Base-by-base conservation (phyloP, 179 eudicot genomes). In the Heliamphora pulchella region DNA sequence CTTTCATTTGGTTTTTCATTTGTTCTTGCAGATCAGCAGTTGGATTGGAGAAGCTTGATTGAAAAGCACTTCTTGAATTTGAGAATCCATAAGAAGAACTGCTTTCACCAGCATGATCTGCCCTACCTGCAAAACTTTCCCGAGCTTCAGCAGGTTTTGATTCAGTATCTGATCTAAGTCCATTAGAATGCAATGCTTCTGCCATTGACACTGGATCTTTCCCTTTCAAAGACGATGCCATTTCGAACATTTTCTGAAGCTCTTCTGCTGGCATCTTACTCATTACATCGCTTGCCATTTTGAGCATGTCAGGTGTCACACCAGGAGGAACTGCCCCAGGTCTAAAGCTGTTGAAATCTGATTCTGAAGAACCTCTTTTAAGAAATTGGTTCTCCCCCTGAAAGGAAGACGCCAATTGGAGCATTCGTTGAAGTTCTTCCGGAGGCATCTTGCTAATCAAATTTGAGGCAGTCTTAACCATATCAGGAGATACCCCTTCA, bases 1-100 rank as follows among this genome's bases (percentile, higher is more conserved):
- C 96, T 66, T 92, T 92, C 99, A 96, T 87, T 84, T 92, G 99
- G 80, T 89, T 91, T 86, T 92, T 90, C 94, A 96, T 91, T 84
- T 94, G 97, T 79, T 93, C 94, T 85, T 94, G 98, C 84, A 93
- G 78, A 86, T 92, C 95, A 82, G 84, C 81, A 87, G 83, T 86
- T 77, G 97, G 84, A 73, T 88, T 73, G 17, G 91, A 84, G 58
- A 89, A 74, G 84, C 87, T 90, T 55, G 94, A 74, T 68, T 86
- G 93, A 74, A 88, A 78, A 78, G 83, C 82, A 83, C 85, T 87
- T 80, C 90, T 87, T 22, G 85, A 80, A 89, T 86, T 83, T 22
- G 78, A 65, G 85, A 84, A 72, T 77, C 79, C 81, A 41, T 81
- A 67, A 75, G 88, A 83, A 66, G 87, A 83, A 80, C 87, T 85